Percentiles rank a stretch among this genome's conserved stretches.
These are phyloP conservation scores for Saxispiralis lemnorum DNA, from an alignment of 495 filamentous ascomycete species.

Conservation along the genomic window DNA sequence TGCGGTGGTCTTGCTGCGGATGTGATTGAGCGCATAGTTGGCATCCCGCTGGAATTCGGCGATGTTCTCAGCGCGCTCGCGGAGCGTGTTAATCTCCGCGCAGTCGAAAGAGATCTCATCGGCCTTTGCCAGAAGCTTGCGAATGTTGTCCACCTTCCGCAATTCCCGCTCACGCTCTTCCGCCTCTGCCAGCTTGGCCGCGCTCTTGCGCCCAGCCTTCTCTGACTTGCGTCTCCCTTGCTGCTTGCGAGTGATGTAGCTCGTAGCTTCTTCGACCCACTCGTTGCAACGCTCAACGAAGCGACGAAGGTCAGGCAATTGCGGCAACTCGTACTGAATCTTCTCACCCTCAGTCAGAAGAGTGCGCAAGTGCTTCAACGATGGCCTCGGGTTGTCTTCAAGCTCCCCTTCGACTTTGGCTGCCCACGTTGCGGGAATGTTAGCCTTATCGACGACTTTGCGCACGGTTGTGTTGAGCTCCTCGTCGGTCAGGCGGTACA, in stretches of 20 bases:
- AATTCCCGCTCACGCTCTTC: conserved; percentile 81
- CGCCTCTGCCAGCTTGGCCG: conserved; percentile 58
- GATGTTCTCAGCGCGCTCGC: conserved; percentile 77
- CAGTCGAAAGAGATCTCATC: conserved; percentile 87
- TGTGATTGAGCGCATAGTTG: conserved; percentile 44
- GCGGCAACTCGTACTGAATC: conserved; percentile 82
- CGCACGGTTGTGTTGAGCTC: conserved; percentile 44
- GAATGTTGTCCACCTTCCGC: conserved; percentile 78
- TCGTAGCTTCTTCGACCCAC: conserved; percentile 94
- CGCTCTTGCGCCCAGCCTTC: conserved; percentile 63
- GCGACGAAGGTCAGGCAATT: conserved; percentile 60
- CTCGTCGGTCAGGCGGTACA: conserved; percentile 50
- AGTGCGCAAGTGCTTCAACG: conserved; percentile 67
- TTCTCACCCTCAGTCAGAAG: conserved; percentile 89
- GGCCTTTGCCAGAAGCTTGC: conserved; percentile 65
- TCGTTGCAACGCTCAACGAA: conserved; percentile 94
- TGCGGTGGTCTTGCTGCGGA: conserved; percentile 40
- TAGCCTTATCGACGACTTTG: conserved; percentile 72
- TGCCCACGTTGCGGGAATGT: conserved; percentile 72
- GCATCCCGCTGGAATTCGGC: conserved; percentile 70
- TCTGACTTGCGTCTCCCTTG: conserved; percentile 96
- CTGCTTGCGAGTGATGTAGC: conserved; percentile 94
- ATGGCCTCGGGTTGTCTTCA: conserved; percentile 63
- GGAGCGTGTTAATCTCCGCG: conserved; percentile 72
- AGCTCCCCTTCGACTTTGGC: conserved; percentile 75